These are phyloP conservation scores for Salix dunnii DNA, from an alignment of 345 rosid species.

Conservation along the genomic window DNA sequence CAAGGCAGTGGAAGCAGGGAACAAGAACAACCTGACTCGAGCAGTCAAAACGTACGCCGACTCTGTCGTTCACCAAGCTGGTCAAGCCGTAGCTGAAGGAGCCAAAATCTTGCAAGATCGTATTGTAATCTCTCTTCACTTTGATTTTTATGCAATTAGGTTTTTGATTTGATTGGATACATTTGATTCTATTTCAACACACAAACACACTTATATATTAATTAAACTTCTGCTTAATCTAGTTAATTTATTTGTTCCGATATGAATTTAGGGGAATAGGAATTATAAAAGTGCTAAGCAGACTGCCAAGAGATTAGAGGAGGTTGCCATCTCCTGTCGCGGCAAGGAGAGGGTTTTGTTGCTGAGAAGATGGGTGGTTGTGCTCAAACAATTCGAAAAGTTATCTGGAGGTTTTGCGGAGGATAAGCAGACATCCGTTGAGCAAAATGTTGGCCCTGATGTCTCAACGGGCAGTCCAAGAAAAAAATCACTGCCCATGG, in stretches of 20 bases:
- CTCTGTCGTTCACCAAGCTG: slow-evolving; percentile 94
- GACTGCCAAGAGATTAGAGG: slow-evolving; percentile 80
- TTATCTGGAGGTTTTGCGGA: slow-evolving; percentile 32
- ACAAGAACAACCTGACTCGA: slow-evolving; percentile 87
- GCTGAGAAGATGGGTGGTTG: slow-evolving; percentile 72
- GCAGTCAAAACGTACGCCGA: slow-evolving; percentile 87
- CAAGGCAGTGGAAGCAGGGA: slow-evolving; percentile 95
- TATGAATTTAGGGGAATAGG: slow-evolving; percentile 48
- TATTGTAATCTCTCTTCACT: slow-evolving; percentile 46
- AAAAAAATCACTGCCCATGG: slow-evolving; percentile 24
- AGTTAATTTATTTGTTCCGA: neutral
- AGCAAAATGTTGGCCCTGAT: slow-evolving; percentile 44
- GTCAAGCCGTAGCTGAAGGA: slow-evolving; percentile 94
- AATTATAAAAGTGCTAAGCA: slow-evolving; percentile 60
- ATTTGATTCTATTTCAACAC: neutral
- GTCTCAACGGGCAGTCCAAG: slow-evolving; percentile 47
- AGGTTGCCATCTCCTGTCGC: slow-evolving; percentile 69
- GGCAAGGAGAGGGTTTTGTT: slow-evolving; percentile 74
- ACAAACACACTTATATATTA: no score
- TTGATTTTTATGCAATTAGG: neutral
- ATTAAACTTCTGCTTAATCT: neutral
- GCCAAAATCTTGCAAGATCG: slow-evolving; percentile 96
- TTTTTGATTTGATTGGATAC: neutral
- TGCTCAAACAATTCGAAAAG: slow-evolving; percentile 67
- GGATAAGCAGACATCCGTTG: slow-evolving; percentile 38